Conservation (phyloP, 1,284 basidiomycete species). For the Papiliotrema flavescens region DNA sequence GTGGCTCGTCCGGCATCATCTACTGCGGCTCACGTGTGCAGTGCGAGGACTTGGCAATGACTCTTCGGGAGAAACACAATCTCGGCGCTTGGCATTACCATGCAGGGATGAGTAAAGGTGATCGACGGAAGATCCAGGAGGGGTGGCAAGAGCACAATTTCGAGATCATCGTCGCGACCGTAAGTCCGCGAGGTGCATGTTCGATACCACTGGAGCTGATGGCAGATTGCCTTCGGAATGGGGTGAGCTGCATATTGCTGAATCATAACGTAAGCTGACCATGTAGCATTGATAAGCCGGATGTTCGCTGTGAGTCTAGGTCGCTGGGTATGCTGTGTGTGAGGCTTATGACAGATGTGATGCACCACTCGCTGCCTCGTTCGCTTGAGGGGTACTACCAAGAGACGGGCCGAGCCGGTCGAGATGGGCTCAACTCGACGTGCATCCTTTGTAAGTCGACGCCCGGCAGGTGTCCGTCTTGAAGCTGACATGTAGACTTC, state of each 20-base stretch:
- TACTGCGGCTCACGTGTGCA: conserved; percentile 71
- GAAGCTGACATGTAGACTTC: conserved; percentile 55
- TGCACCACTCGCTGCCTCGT: conserved; percentile 68
- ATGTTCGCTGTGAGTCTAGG: conserved; percentile 55
- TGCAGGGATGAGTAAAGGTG: conserved; percentile 66
- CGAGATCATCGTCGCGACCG: conserved; percentile 85
- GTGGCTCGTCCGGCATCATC: conserved; percentile 72
- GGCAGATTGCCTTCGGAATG: conserved; percentile 89
- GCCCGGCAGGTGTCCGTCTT: conserved; percentile 9
- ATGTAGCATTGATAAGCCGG: conserved; percentile 72
- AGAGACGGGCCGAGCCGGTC: conserved; percentile 79
- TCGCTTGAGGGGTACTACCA: conserved; percentile 74
- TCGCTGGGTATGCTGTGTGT: conserved; percentile 8
- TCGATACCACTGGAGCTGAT: conserved; percentile 5
- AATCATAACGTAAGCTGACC: background rate
- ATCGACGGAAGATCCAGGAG: conserved; percentile 63
- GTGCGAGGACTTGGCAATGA: conserved; percentile 75
- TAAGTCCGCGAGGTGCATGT: too few species aligned
- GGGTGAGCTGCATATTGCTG: conserved; percentile 51
- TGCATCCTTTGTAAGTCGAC: conserved; percentile 57
- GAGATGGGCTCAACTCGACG: conserved; percentile 64
- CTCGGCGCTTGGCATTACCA: conserved; percentile 80
- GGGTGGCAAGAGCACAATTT: conserved; percentile 73
- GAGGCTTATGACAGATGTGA: conserved; percentile 57
- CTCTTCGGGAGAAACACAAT: conserved; percentile 57